Base-by-base conservation (phyloP, 1,284 basidiomycete species). In the Fistulinella cinereoalba region DNA sequence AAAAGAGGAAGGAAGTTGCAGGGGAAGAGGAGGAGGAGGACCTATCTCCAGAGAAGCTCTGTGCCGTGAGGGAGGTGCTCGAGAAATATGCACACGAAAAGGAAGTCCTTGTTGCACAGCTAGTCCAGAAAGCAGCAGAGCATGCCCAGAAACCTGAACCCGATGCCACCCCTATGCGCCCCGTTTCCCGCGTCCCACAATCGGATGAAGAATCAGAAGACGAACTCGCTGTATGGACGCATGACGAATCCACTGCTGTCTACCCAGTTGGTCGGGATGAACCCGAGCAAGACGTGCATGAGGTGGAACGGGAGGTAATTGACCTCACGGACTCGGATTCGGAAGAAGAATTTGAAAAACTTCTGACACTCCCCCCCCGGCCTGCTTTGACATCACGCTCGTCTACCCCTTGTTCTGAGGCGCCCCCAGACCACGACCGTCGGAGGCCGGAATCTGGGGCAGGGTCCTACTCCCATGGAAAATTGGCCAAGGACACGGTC, bases 1-100 rank as follows among this genome's bases (percentile, higher is more conserved):
- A 62, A 53, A 61, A 54, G 50, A 68, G 79, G 45, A 75, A 69
- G 55, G 77, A 75, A 46, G 46, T 69, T 37, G 74, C 66, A 51
- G 78, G 78, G 5, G 71, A 69, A 19, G 66, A 64, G 16, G 66
- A 53, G 16, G 66, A 67, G 28, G 64, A 60, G 23, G 59, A 55
- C 2, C 34, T 64, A 43, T 54, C 55, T 32, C 39, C 32, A 44
- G 58, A 60, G 37, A 50, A 46, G 36, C 40, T 53, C 23, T 37
- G 37, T 1, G 50, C 40, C 27, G 43, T 61, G n/a, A 45, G 43
- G 40, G 52, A 55, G 31, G 55, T 46, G 7, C 34, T 66, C 24
- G 38, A 45, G 12, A 53, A 55, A 42, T 41, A 51, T 13, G 22
- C 47, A 13, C 46, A 16, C 40, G 37, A 46, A 13, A 65, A 61